Evolutionary conservation across 2,329 filamentous ascomycete genomes (phyloP).

Genomic region (Nigrospora osmanthi): DNA sequence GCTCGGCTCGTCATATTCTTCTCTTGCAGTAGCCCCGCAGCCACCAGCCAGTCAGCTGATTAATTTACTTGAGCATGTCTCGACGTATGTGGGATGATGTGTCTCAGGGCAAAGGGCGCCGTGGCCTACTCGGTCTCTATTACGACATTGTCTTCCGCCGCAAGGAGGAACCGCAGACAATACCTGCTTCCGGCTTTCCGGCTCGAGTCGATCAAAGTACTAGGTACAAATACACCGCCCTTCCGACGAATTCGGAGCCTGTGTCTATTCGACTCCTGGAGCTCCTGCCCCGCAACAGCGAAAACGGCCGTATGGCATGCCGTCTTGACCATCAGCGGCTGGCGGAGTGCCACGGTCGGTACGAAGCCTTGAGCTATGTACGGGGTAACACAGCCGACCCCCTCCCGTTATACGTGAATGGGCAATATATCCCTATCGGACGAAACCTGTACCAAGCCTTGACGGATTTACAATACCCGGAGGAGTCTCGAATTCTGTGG

Average conservation of each 20-base stretch:
- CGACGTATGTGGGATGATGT: too few relatives aligned
- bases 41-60: too few relatives aligned
- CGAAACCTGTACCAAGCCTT: background rate
- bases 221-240: background rate
- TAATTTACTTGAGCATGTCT: too few relatives aligned
- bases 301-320: background rate
- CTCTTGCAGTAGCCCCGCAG: too few relatives aligned
- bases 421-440: background rate
- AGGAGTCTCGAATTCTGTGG: conserved; percentile 1
- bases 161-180: too few relatives aligned
- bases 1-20: too few relatives aligned
- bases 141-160: too few relatives aligned
- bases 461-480: background rate
- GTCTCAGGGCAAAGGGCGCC: too few relatives aligned
- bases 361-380: conserved; percentile 1
- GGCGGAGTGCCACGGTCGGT: background rate
- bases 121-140: too few relatives aligned
- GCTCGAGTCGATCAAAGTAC: too few relatives aligned
- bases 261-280: background rate
- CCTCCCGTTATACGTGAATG: background rate
- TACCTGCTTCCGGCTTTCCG: too few relatives aligned
- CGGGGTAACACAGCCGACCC: background rate
- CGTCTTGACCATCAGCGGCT: background rate
- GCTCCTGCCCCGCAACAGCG: background rate
- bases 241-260: background rate